Evolutionary conservation across 345 rosid genomes (phyloP).

Genomic region (Sisymbrium irio): DNA sequence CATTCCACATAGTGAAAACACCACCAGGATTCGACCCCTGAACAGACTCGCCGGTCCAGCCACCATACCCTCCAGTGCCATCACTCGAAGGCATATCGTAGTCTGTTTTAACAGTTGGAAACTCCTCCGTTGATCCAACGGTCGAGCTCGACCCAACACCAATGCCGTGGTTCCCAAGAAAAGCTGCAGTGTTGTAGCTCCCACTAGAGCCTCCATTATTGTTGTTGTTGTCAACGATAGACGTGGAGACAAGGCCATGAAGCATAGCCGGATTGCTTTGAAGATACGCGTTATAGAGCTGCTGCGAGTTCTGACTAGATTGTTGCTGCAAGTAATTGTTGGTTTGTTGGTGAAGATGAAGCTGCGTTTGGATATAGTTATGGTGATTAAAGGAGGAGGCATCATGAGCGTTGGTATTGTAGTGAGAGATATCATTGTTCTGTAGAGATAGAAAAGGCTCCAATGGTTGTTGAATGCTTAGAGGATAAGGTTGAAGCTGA

Average conservation of each 20-base stretch:
- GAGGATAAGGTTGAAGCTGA: constrained; percentile 62
- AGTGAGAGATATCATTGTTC: constrained; percentile 67
- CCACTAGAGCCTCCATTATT: constrained; percentile 31
- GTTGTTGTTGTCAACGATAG: constrained; percentile 29
- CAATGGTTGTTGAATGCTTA: constrained; percentile 57
- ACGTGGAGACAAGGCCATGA: constrained; percentile 54
- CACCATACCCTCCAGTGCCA: constrained; percentile 54
- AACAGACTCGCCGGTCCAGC: constrained; percentile 68
- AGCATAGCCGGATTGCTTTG: constrained; percentile 68
- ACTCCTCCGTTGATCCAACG: constrained; percentile 54
- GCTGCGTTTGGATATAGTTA: constrained; percentile 70
- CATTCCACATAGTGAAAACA: constrained; percentile 90
- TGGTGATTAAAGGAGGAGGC: constrained; percentile 51
- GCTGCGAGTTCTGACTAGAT: constrained; percentile 46
- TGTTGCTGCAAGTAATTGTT: constrained; percentile 46
- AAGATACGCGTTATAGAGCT: constrained; percentile 62
- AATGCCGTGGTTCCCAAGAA: constrained; percentile 51
- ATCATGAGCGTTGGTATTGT: constrained; percentile 48
- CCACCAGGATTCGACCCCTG: constrained; percentile 70
- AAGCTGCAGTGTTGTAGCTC: constrained; percentile 44
- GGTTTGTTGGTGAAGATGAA: constrained; percentile 68
- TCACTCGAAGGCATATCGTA: constrained; percentile 61
- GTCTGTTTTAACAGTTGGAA: constrained; percentile 76
- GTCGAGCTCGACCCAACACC: constrained; percentile 53
- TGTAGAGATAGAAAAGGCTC: constrained; percentile 71